Evolutionary conservation across 2,329 filamentous ascomycete species (phyloP), one percentile per base, ranked within the genome.

Genomic region (Calonectria multiphialidica): DNA sequence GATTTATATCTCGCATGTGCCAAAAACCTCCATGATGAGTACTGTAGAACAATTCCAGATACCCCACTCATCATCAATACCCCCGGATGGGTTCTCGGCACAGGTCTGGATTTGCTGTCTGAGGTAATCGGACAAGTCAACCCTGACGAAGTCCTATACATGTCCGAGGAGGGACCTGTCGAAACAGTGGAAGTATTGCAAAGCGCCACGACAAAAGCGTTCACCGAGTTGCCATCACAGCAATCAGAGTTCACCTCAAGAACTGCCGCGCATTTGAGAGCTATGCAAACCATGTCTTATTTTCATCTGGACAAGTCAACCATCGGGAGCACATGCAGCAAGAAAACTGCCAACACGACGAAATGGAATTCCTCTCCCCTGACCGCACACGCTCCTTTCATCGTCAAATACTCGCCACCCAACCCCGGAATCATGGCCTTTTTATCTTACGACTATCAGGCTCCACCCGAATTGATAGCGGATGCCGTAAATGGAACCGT

Each of bases 231-330:
- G 5, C 89, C 92, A 6, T 92, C 93, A 1, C 89, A 92, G 76
- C 82, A 87, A 10, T 87, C 86, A n/a, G 88, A 91, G 47, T 86
- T 86, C 47, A 86, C 86, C 1, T 84, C 88, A 3, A 86, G 92
- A 44, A 93, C 92, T 12, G 88, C 93, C 0, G 87, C 90, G 0
- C 91, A 96, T 72, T 82, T 94, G 3, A 86, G 93, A 63, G 88
- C 89, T 7, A 95, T 96, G 93, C 93, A 95, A 76, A 90, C 88
- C n/a, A 92, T 95, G 88, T 92, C 93, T 0, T 96, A 96, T 77
- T 95, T 96, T 78, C 94, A 96, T 79, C 42, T 76, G 13, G 71
- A 79, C 42, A 66, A 72, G 8, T 18, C 53, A 33, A 59, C 5
- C 75, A 86, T 12, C 72, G 45, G 66, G 15, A 40, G 35, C 21